A percentile compares a stretch with the other conserved stretches of the same genome.
phyloP scores from a whole-genome alignment of 164 flowering plant genomes.

The Vitis rupestris region DNA sequence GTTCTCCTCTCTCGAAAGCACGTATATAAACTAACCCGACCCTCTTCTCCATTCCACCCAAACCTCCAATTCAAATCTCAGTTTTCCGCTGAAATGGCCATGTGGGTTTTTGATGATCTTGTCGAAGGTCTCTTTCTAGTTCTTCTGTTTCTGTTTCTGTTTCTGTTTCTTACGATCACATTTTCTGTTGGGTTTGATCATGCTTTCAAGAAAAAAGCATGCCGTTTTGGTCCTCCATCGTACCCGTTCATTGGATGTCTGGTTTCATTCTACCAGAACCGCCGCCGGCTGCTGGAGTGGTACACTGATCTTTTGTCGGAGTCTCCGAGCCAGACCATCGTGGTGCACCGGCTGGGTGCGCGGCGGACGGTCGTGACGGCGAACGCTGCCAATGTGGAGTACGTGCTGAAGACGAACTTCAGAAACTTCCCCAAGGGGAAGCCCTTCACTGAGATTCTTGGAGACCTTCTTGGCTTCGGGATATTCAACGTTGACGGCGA shows the following conservation, averaged over 20 bases:
- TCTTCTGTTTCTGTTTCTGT: not conserved
- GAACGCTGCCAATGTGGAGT: constrained; percentile 78
- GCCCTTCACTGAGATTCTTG: constrained; percentile 77
- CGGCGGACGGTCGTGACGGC: constrained; percentile 66
- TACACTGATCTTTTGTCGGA: constrained; percentile 62
- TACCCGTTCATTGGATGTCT: constrained; percentile 70
- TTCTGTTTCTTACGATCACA: not conserved
- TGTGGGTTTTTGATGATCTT: too few species aligned
- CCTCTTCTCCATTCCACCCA: too few species aligned
- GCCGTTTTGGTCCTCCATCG: constrained; percentile 32
- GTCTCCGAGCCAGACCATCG: constrained; percentile 61
- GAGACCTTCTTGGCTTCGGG: constrained; percentile 80
- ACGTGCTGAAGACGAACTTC: constrained; percentile 74
- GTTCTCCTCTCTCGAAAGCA: too few species aligned
- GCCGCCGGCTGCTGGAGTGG: constrained; percentile 64
- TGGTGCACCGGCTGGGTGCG: constrained; percentile 55
- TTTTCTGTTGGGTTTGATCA: too few species aligned
- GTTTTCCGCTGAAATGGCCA: too few species aligned
- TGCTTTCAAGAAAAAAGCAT: too few species aligned
- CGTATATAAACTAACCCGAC: too few species aligned
- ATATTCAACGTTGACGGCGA: constrained; percentile 89
- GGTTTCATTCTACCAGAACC: constrained; percentile 60
- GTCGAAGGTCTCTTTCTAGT: too few species aligned
- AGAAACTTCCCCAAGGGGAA: constrained; percentile 77
- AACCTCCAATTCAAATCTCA: too few species aligned